These are phyloP conservation scores for Cyberlindnera americana DNA, from an alignment of 805 yeast genomes.

Conservation along the genomic window DNA sequence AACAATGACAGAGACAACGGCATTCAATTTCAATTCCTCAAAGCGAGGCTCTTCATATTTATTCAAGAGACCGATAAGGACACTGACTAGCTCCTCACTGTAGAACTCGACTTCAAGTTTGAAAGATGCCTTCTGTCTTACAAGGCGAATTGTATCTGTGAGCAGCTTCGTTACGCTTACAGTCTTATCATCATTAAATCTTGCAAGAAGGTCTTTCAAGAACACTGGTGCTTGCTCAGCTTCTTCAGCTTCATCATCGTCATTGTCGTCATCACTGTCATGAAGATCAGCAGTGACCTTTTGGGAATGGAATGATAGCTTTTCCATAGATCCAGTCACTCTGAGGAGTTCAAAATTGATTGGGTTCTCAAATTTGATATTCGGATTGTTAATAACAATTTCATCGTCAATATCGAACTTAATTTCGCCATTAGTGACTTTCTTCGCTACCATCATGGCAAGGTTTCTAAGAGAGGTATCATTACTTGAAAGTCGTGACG, in stretches of 20 bases:
- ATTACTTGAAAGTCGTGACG: conserved; percentile 50
- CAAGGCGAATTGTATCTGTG: conserved; percentile 48
- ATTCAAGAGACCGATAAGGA: conserved; percentile 53
- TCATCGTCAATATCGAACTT: conserved; percentile 30
- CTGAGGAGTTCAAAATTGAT: conserved; percentile 17
- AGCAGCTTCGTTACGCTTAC: conserved; percentile 40
- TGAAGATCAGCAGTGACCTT: conserved; percentile 15
- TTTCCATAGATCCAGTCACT: conserved; percentile 13
- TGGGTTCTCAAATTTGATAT: conserved; percentile 1
- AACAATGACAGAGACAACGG: conserved; percentile 61
- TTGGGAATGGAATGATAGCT: conserved; percentile 9
- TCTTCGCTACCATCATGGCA: conserved; percentile 58
- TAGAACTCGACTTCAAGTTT: conserved; percentile 60
- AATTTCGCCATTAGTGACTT: conserved; percentile 29
- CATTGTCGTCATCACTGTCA: conserved; percentile 30
- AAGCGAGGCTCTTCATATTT: conserved; percentile 54
- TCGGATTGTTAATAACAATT: conserved; percentile 1
- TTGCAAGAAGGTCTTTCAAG: conserved; percentile 64
- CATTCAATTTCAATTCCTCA: conserved; percentile 60
- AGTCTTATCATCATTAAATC: conserved; percentile 43
- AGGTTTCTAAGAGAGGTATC: conserved; percentile 43
- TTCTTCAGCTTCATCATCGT: conserved; percentile 31
- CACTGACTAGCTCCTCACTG: conserved; percentile 48
- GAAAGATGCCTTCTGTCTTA: conserved; percentile 58
- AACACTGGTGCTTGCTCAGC: conserved; percentile 57